Evolutionary conservation across 768 basidiomycete genomes (phyloP).

Genomic region (Mycena floridula): DNA sequence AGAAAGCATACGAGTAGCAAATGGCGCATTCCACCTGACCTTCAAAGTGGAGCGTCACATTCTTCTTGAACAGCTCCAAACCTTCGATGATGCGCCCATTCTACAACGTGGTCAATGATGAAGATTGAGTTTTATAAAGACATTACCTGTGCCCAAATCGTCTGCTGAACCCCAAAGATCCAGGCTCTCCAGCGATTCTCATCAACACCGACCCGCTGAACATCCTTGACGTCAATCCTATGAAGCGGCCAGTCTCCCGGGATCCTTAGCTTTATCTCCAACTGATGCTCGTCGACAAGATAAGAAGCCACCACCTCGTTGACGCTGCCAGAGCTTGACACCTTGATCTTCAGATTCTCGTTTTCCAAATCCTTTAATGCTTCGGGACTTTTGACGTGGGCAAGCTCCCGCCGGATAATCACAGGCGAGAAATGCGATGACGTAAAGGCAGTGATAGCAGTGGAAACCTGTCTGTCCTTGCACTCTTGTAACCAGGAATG

Average conservation of each 20-base stretch:
- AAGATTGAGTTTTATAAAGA: too few relatives aligned
- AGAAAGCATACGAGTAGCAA: slow-evolving; percentile 73
- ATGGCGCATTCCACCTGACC: slow-evolving; percentile 96
- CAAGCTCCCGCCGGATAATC: slow-evolving; percentile 79
- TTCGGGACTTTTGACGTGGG: slow-evolving; percentile 55
- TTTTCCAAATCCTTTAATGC: slow-evolving; percentile 53
- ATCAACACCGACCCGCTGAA: slow-evolving; percentile 79
- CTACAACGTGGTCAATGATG: too few relatives aligned
- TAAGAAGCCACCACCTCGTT: slow-evolving; percentile 85
- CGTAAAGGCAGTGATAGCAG: slow-evolving; percentile 71
- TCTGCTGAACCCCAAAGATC: slow-evolving; percentile 89
- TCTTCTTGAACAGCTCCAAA: slow-evolving; percentile 86
- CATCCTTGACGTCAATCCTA: slow-evolving; percentile 81
- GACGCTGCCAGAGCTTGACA: slow-evolving; percentile 49
- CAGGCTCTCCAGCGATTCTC: slow-evolving; percentile 91
- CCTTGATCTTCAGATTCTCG: slow-evolving; percentile 77
- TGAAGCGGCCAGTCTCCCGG: slow-evolving; percentile 90
- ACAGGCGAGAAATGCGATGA: slow-evolving; percentile 84
- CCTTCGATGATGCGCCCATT: slow-evolving; percentile 90
- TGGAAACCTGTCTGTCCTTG: slow-evolving; percentile 85
- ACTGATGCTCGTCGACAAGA: slow-evolving; percentile 85
- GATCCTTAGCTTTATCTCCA: slow-evolving; percentile 84
- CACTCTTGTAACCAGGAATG: slow-evolving; percentile 81
- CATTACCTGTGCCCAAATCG: slow-evolving; percentile 79
- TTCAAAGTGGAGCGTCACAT: slow-evolving; percentile 88